Percentiles rank a stretch among this genome's conserved stretches.
Conservation (phyloP, 306 rosid genomes). For the Begonia fuchsioides region DNA sequence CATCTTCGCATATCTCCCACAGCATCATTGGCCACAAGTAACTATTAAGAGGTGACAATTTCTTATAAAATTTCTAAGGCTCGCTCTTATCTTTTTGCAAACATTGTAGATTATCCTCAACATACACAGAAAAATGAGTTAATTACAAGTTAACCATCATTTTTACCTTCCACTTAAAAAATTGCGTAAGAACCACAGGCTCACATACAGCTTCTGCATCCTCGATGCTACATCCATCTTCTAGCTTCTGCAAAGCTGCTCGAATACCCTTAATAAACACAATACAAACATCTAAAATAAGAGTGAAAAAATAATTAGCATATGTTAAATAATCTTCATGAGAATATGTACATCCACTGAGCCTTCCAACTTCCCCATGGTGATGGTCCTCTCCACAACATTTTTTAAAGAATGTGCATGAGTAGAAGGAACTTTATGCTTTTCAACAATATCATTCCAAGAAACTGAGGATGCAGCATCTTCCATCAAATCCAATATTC, state of each 20-base stretch:
- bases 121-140: too few relatives aligned
- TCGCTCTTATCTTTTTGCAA: too few relatives aligned
- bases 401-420: slow-evolving; percentile 25
- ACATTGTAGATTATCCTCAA: too few relatives aligned
- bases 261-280: slow-evolving; percentile 43
- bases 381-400: slow-evolving; percentile 57
- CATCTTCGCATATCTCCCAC: too few relatives aligned
- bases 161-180: slow-evolving; percentile 77
- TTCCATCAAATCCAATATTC: slow-evolving; percentile 47
- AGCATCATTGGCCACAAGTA: too few relatives aligned
- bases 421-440: slow-evolving; percentile 42
- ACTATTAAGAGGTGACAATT: too few relatives aligned
- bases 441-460: slow-evolving; percentile 37
- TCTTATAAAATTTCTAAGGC: too few relatives aligned
- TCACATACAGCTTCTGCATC: slow-evolving; percentile 72
- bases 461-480: slow-evolving; percentile 48
- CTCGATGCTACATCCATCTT: slow-evolving; percentile 42
- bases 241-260: slow-evolving; percentile 58
- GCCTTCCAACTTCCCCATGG: slow-evolving; percentile 73
- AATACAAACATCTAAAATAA: too few relatives aligned
- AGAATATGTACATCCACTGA: slow-evolving; percentile 44
- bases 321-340: slow-evolving; percentile 1
- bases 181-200: slow-evolving; percentile 43
- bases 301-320: too few relatives aligned
- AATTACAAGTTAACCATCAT: too few relatives aligned